Evolutionary conservation across 805 yeast species (phyloP).

Genomic region (Ogataea sp.): DNA sequence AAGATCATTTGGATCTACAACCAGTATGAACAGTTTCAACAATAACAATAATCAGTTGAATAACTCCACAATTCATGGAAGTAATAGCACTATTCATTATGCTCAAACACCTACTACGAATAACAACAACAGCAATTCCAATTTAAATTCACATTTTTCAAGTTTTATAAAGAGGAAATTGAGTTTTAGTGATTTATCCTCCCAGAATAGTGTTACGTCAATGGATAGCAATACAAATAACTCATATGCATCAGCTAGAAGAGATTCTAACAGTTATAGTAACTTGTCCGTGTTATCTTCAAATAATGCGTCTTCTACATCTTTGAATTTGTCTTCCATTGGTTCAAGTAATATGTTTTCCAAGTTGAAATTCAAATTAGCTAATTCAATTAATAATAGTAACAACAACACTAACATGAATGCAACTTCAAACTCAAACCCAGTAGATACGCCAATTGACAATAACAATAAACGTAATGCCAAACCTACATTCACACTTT

Average conservation of each 20-base stretch:
- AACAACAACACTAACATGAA: not conserved
- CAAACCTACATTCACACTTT: not conserved
- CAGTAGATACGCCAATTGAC: not conserved
- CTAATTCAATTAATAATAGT: not conserved
- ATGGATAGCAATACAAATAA: not conserved
- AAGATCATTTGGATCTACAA: too few species aligned
- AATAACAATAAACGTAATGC: not conserved
- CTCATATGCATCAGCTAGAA: not conserved
- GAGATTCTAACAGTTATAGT: not conserved
- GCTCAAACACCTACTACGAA: not conserved
- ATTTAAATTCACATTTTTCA: not conserved
- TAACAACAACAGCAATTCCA: not conserved
- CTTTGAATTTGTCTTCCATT: too few species aligned
- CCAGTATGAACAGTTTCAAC: too few species aligned
- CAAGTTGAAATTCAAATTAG: not conserved
- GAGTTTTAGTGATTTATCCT: not conserved
- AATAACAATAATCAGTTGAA: too few species aligned
- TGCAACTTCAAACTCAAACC: too few species aligned
- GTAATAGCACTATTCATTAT: not conserved
- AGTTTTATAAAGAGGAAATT: not conserved
- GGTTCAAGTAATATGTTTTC: not conserved
- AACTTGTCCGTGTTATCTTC: too few species aligned
- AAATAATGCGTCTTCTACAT: too few species aligned
- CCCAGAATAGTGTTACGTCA: not conserved
- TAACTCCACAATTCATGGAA: not conserved